These are phyloP conservation scores for Solanum arcanum DNA, from an alignment of 257 asterid genomes.

Conservation along the genomic window DNA sequence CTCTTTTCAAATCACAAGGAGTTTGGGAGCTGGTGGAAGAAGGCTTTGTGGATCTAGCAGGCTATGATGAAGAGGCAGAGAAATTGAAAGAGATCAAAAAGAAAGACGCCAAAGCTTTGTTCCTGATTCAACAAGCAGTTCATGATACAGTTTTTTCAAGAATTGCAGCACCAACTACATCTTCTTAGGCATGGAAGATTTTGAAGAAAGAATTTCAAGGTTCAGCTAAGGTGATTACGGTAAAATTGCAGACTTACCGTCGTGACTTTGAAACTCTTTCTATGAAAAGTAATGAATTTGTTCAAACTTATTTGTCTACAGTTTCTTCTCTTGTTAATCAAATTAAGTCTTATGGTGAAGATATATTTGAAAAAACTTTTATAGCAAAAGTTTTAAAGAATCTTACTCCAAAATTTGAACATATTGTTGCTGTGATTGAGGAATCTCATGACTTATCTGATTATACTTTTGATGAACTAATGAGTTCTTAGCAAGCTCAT, in stretches of 20 bases:
- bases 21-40: not conserved
- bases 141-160: not conserved
- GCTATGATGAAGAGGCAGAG: not conserved
- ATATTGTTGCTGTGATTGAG: not conserved
- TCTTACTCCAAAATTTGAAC: not conserved
- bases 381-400: not conserved
- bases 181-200: not conserved
- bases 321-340: not conserved
- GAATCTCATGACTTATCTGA: not conserved
- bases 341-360: not conserved
- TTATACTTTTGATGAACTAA: not conserved
- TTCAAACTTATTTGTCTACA: not conserved
- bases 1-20: not conserved
- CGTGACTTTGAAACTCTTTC: not conserved
- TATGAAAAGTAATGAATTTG: not conserved
- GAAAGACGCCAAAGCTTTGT: not conserved
- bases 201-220: not conserved
- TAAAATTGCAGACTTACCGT: not conserved
- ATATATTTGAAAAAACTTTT: not conserved
- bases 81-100: not conserved
- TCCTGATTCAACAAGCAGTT: not conserved
- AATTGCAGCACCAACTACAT: not conserved
- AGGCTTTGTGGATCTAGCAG: not conserved
- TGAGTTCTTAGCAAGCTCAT: constrained; percentile 1
- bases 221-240: not conserved